Evolutionary conservation across 2,329 filamentous ascomycete species (phyloP).

Genomic region (Neonectria sp.): DNA sequence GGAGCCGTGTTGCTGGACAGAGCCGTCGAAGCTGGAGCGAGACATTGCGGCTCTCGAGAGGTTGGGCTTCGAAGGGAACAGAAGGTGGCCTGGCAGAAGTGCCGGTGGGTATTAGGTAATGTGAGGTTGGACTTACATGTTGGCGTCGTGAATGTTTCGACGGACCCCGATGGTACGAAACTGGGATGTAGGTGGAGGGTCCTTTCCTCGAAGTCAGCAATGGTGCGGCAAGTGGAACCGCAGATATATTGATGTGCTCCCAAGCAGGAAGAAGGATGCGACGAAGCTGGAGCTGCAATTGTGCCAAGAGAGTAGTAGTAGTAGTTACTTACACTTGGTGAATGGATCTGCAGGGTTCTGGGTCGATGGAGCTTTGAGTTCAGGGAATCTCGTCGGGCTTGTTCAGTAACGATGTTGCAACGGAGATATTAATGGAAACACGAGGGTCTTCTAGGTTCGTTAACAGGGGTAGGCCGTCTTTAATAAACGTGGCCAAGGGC

Average conservation of each 20-base stretch:
- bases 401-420: constrained; percentile 14
- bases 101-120: background rate
- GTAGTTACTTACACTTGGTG: constrained; percentile 32
- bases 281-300: background rate
- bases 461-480: constrained; percentile 44
- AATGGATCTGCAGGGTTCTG: constrained; percentile 16
- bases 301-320: background rate
- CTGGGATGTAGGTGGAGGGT: constrained; percentile 7
- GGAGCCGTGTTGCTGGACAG: constrained; percentile 39
- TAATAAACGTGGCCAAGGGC: constrained; percentile 35
- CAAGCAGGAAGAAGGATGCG: constrained; percentile 9
- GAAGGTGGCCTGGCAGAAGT: background rate
- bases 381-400: background rate
- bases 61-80: constrained; percentile 1
- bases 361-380: background rate
- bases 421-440: constrained; percentile 33
- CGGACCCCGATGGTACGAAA: constrained; percentile 16
- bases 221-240: constrained; percentile 3
- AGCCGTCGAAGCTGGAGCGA: constrained; percentile 51
- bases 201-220: constrained; percentile 41
- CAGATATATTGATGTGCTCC: constrained; percentile 1
- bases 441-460: constrained; percentile 11
- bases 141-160: constrained; percentile 19
- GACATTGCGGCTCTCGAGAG: constrained; percentile 46
- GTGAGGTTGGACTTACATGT: constrained; percentile 39